phyloP scores from a whole-genome alignment of 1,284 basidiomycete species.

The Austroboletus niveus region DNA sequence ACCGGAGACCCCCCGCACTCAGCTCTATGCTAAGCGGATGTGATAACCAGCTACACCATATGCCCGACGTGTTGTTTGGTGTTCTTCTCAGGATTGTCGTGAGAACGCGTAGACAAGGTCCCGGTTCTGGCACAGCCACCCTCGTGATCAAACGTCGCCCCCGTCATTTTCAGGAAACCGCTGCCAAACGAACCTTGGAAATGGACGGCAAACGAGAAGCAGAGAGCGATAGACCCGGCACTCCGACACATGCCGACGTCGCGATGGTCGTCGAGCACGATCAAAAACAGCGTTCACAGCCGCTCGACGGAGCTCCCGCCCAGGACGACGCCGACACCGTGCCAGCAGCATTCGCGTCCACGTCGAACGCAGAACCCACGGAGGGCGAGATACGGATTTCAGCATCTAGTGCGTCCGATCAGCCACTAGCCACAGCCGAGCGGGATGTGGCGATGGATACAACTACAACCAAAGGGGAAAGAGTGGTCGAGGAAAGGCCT shows the following conservation, averaged over 20 bases:
- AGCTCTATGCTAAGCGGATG: conserved; percentile 37
- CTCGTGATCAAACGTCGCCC: conserved; percentile 24
- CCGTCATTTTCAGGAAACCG: conserved; percentile 29
- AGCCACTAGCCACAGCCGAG: conserved; percentile 18
- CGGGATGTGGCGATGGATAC: conserved; percentile 27
- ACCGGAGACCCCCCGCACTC: conserved; percentile 40
- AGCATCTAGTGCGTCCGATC: conserved; percentile 20
- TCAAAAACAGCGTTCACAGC: conserved; percentile 2
- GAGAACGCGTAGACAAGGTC: no score
- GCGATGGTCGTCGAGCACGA: conserved; percentile 24
- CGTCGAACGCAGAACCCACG: conserved; percentile 12
- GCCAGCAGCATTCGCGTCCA: background rate
- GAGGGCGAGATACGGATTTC: conserved; percentile 1
- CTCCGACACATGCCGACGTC: conserved; percentile 1
- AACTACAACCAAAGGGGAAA: conserved; percentile 15
- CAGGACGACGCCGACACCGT: conserved; percentile 1
- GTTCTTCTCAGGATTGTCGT: no score
- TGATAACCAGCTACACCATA: conserved; percentile 46
- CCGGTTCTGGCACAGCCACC: conserved; percentile 21
- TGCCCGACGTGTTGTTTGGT: conserved; percentile 17
- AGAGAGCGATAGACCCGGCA: background rate
- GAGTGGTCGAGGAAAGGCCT: conserved; percentile 15
- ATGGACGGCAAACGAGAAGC: conserved; percentile 25
- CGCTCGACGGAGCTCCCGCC: background rate
- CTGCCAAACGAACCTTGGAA: conserved; percentile 4